Evolutionary conservation across 257 asterid genomes (phyloP), one percentile per base, ranked within the genome.

Genomic region (Echium plantagineum): DNA sequence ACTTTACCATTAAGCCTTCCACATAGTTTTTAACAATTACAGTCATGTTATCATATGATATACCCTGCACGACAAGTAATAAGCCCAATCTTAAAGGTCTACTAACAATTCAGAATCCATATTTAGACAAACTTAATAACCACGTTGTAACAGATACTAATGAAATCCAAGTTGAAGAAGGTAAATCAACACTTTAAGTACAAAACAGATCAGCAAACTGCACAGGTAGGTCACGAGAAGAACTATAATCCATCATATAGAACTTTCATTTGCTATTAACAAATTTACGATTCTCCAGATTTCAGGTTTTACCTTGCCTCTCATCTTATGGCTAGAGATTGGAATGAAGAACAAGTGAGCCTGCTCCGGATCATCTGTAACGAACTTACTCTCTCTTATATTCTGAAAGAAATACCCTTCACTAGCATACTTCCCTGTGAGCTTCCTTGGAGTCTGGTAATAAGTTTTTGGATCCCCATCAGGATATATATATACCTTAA

Each of bases 241-340:
- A 42, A 13, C 49, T 42, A 10, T 42, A 42, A 53, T 21, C 28
- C 5, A 18, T 53, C 19, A 10, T 6, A 10, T 6, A 53, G 12
- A 9, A 53, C 22, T n/a, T n/a, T 56, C 38, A 56, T 4, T 56
- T 56, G 16, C 18, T 24, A 10, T n/a, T 22, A 21, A 56, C 38
- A 56, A 56, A 56, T 24, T 8, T 15, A 2, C 9, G n/a, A 21
- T 15, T 15, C 18, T 24, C 52, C 3, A 56, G 12, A 54, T 3
- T 48, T 28, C 58, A 48, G 21, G 58, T 6, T 60, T 15, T 79
- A 93, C 99, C 96, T 84, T 83, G 72, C 99, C 99, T 74, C 99
- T 87, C 97, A 93, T 93, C 87, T 93, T 93, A 77, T 93, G 99
- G 62, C 95, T 84, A 10, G 99, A 93, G 65, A 93, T 93, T 12